Conservation (phyloP, 2,329 filamentous ascomycete genomes). For the Microdochium trichocladiopsis region DNA sequence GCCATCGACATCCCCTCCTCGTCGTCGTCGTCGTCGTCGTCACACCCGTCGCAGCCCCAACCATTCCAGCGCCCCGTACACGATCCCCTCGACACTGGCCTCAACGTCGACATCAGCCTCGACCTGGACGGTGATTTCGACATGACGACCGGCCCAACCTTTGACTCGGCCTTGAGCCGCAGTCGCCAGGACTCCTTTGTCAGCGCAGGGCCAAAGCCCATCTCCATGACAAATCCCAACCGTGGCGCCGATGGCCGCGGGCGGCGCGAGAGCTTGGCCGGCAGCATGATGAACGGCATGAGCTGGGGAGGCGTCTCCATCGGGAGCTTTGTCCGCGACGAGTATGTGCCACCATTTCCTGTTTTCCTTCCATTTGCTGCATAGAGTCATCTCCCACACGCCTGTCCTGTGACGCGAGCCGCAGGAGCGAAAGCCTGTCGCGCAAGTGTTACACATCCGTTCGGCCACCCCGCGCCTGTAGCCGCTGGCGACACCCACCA, state of each 20-base stretch:
- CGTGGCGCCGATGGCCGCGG: conserved; percentile 50
- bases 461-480: neutral
- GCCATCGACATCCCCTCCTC: conserved; percentile 5
- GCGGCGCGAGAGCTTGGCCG: conserved; percentile 55
- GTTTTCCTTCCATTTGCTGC: neutral
- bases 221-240: conserved; percentile 59
- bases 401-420: no score
- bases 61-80: conserved; percentile 4
- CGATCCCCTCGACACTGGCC: conserved; percentile 4
- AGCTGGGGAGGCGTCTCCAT: conserved; percentile 97
- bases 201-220: conserved; percentile 58
- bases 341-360: conserved; percentile 59
- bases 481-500: neutral
- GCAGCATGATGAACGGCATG: conserved; percentile 72
- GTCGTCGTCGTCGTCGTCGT: conserved; percentile 7
- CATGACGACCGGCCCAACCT: conserved; percentile 53
- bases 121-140: conserved; percentile 12
- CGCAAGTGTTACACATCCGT: no score
- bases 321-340: conserved; percentile 93
- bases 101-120: conserved; percentile 19
- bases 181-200: conserved; percentile 59
- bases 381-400: no score
- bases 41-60: neutral
- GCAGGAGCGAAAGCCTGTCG: no score
- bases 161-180: conserved; percentile 52